Percentiles rank a stretch among this genome's conserved stretches.
Conservation (phyloP, 1,284 basidiomycete genomes). For the Ganoderma leucocontextum region DNA sequence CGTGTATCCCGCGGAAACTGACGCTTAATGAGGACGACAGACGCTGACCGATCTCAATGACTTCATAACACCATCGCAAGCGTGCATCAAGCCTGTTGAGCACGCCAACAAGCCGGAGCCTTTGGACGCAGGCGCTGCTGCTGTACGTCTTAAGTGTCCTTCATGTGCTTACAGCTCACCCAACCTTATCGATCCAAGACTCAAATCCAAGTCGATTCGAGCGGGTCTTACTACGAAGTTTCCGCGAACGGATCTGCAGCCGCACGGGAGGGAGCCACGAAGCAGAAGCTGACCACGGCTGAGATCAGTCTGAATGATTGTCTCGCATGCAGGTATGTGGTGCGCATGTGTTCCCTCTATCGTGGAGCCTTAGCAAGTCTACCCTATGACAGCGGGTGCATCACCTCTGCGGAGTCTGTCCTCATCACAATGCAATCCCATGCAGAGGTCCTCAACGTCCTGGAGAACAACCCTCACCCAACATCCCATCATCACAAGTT, state of each 20-base stretch:
- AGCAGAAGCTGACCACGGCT: slow-evolving; percentile 85
- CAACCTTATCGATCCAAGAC: slow-evolving; percentile 60
- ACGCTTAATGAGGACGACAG: slow-evolving; percentile 46
- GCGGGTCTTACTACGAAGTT: slow-evolving; percentile 84
- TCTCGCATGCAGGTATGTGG: slow-evolving; percentile 82
- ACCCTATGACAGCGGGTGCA: slow-evolving; percentile 79
- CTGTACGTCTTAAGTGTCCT: slow-evolving; percentile 50
- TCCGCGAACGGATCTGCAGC: slow-evolving; percentile 38
- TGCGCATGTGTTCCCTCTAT: neutral
- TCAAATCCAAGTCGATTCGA: slow-evolving; percentile 87
- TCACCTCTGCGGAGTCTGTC: slow-evolving; percentile 97
- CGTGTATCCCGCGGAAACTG: slow-evolving; percentile 11
- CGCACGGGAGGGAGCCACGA: slow-evolving; percentile 31
- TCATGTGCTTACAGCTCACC: neutral
- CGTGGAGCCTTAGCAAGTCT: neutral
- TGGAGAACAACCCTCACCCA: slow-evolving; percentile 61
- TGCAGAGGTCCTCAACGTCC: slow-evolving; percentile 85
- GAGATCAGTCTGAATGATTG: slow-evolving; percentile 98
- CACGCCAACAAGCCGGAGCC: slow-evolving; percentile 59
- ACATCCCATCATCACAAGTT: slow-evolving; percentile 54
- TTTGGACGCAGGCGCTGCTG: slow-evolving; percentile 63
- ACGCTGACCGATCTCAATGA: slow-evolving; percentile 96
- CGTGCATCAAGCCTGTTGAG: slow-evolving; percentile 96
- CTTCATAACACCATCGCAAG: slow-evolving; percentile 96
- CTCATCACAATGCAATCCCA: slow-evolving; percentile 98